Evolutionary conservation across 2,329 filamentous ascomycete species (phyloP).

Genomic region (Hyphodiscus sp.): DNA sequence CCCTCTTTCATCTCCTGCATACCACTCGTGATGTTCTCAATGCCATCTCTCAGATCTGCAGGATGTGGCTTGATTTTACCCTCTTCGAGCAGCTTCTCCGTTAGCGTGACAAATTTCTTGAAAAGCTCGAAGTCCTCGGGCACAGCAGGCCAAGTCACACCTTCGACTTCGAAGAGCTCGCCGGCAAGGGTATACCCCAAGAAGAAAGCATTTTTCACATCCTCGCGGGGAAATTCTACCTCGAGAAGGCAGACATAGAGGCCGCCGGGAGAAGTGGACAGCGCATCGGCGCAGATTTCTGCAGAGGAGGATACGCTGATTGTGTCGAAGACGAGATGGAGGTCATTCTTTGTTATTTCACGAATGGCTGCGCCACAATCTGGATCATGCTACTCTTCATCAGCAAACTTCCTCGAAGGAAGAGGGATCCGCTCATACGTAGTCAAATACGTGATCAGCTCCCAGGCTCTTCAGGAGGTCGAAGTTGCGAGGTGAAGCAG

Average conservation of each 20-base stretch:
- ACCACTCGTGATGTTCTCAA: constrained; percentile 12
- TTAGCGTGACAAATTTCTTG: constrained; percentile 30
- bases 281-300: constrained; percentile 14
- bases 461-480: constrained; percentile 39
- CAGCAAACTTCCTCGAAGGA: neutral
- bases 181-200: constrained; percentile 36
- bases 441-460: constrained; percentile 43
- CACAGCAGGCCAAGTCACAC: constrained; percentile 8
- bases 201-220: constrained; percentile 27
- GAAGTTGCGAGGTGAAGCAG: constrained; percentile 40
- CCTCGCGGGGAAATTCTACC: constrained; percentile 10
- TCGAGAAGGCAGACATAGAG: constrained; percentile 50
- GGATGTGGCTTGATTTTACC: constrained; percentile 31
- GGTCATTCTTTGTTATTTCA: constrained; percentile 34
- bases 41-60: constrained; percentile 9
- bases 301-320: constrained; percentile 12
- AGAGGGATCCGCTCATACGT: constrained; percentile 23
- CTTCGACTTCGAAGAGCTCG: constrained; percentile 25
- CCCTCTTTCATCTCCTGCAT: constrained; percentile 14
- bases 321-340: constrained; percentile 15
- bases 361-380: constrained; percentile 38
- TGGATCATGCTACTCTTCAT: constrained; percentile 27
- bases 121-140: constrained; percentile 29
- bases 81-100: constrained; percentile 28
- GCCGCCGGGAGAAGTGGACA: constrained; percentile 10